Evolutionary conservation across 2,329 filamentous ascomycete species (phyloP).

Genomic region (Pseudocercospora fijiensis): DNA sequence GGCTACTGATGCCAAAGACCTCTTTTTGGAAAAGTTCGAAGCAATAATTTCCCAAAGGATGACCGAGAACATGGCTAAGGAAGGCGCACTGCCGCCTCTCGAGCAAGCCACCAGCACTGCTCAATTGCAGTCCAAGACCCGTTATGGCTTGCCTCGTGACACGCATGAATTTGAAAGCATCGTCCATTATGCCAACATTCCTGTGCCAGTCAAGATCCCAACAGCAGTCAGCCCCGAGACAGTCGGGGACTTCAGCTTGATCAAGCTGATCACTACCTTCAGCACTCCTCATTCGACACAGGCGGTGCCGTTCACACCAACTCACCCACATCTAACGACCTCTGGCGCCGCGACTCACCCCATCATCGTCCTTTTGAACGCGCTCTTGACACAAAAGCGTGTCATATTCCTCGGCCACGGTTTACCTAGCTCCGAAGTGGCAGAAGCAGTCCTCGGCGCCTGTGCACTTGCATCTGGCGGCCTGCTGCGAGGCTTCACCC

Average conservation of each 20-base stretch:
- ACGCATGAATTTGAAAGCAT: constrained; percentile 97
- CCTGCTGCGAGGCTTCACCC: constrained; percentile 86
- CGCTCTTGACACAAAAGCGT: constrained; percentile 91
- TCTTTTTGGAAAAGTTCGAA: constrained; percentile 97
- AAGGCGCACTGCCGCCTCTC: constrained; percentile 13
- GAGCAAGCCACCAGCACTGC: constrained; percentile 28
- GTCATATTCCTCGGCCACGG: constrained; percentile 96
- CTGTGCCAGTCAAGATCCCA: constrained; percentile 93
- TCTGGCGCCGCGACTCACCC: constrained; percentile 88
- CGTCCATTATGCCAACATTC: constrained; percentile 93
- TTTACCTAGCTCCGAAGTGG: constrained; percentile 90
- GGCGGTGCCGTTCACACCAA: constrained; percentile 72
- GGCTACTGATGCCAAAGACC: constrained; percentile 87
- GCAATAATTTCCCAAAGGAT: constrained; percentile 84
- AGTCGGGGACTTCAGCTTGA: constrained; percentile 93
- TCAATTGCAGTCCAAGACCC: constrained; percentile 52
- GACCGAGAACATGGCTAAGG: constrained; percentile 57
- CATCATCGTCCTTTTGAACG: constrained; percentile 91
- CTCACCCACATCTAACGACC: constrained; percentile 91
- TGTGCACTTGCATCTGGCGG: constrained; percentile 92
- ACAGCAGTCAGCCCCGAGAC: constrained; percentile 92
- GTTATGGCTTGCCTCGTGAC: constrained; percentile 80
- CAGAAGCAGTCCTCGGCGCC: constrained; percentile 95
- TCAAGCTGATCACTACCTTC: constrained; percentile 96
- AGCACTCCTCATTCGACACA: constrained; percentile 77